Base-by-base conservation (phyloP, 2,329 filamentous ascomycete genomes). In the Cytospora piceae region DNA sequence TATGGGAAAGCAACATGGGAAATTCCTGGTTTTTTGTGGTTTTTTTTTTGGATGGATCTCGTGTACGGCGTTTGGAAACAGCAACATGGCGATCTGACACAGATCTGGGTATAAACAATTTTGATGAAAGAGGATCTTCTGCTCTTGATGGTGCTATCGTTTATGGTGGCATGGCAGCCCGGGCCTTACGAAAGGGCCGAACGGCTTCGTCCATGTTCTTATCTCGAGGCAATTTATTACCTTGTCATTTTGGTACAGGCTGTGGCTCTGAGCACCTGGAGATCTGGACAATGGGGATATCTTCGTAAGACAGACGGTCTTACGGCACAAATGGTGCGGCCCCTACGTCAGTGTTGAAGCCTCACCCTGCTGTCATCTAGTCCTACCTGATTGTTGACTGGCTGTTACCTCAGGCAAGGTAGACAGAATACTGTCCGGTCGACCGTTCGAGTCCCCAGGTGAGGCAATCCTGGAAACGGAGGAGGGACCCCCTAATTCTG, bases 1-100 rank as follows among this genome's bases (percentile, higher is more conserved):
- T 27, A 57, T 51, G 54, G 53, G 56, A 55, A 46, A 57, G 27
- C 15, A 2, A 42, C 27, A 32, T 12, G 61, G 53, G 29, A 32
- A 51, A 37, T 57, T 14, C 5, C 27, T 29, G 3, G 3, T 29
- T 22, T n/a, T 22, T 15, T 46, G 27, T 52, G 37, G 17, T 17
- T 56, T 46, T 42, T 11, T 49, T 42, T 9, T 49, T 49, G n/a
- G n/a, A 14, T 49, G n/a, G 46, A n/a, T 49, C 11, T 49, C 9
- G 42, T 49, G 46, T 22, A 24, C 15, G 46, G 46, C 46, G 46
- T 49, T 49, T 49, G n/a, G 46, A 9, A 49, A 49, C 11, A 49
- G 6, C 17, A 49, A 49, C 4, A 49, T 22, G 46, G 46, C 46
- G n/a, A 24, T 24, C 12, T 8, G n/a, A 22, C n/a, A 49, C 46